A percentile compares a stretch with the other conserved stretches of the same genome.
phyloP scores from a whole-genome alignment of 352 stramenopile species.

The Saprolegnia parasitica region DNA sequence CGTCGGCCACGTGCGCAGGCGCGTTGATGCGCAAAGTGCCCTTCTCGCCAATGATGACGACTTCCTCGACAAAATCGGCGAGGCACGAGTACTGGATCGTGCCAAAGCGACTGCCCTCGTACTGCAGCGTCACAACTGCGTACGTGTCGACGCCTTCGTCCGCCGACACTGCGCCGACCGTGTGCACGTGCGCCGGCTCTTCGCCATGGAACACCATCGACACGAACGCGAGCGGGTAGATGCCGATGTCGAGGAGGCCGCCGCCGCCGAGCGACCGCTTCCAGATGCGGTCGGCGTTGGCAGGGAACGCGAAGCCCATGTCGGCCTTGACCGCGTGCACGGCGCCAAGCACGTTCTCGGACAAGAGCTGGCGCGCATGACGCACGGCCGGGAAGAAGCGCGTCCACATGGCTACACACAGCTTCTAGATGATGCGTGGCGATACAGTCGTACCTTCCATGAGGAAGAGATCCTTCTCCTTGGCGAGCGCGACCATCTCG shows the following conservation, averaged over 20 bases:
- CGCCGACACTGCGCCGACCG: slow-evolving; percentile 40
- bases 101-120: slow-evolving; percentile 41
- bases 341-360: slow-evolving; percentile 51
- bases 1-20: slow-evolving; percentile 51
- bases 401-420: slow-evolving; percentile 51
- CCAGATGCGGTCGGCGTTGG: slow-evolving; percentile 54
- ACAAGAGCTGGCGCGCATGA: slow-evolving; percentile 56
- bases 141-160: slow-evolving; percentile 52
- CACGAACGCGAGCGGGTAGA: slow-evolving; percentile 69
- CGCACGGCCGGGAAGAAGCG: slow-evolving; percentile 75
- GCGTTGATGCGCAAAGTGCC: slow-evolving; percentile 59
- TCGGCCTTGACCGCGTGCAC: slow-evolving; percentile 64
- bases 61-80: slow-evolving; percentile 52
- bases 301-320: slow-evolving; percentile 55
- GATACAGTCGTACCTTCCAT: slow-evolving; percentile 55
- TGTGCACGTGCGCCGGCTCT: slow-evolving; percentile 46
- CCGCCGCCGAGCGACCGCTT: slow-evolving; percentile 65
- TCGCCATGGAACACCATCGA: slow-evolving; percentile 52
- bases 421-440: not conserved
- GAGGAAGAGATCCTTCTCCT: slow-evolving; percentile 70
- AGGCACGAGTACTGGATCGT: slow-evolving; percentile 57
- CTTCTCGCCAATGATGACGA: slow-evolving; percentile 71
- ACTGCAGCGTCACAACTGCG: slow-evolving; percentile 49
- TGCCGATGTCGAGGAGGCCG: slow-evolving; percentile 65
- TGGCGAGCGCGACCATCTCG: slow-evolving; percentile 53